Evolutionary conservation across 2,329 filamentous ascomycete genomes (phyloP), one percentile per base, ranked within the genome.

Genomic region (Fusarium agapanthi): DNA sequence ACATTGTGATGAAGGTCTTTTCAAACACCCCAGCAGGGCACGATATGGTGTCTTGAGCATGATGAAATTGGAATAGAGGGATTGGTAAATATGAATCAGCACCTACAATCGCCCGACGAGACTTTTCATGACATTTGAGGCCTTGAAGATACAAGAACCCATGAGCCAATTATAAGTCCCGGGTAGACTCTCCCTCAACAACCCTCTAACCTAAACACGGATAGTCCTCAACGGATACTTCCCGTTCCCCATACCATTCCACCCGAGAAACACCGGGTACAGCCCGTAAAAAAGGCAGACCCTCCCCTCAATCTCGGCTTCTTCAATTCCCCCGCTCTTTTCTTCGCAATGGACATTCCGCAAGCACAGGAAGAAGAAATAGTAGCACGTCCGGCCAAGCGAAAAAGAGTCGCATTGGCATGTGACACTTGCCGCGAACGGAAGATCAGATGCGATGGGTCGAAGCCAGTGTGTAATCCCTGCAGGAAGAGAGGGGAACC

Each of bases 361-460:
- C 15, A 35, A 26, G 6, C 9, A 18, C 40, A 28, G 5, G 30
- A 45, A 2, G 38, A 34, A 6, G 35, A 24, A 15, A 40, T 5
- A 12, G 22, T 15, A 70, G 59, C 67, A 1, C 62, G 62, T 2
- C 41, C 62, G 0, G 6, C 50, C 1, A 66, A 66, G 2, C 51
- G 64, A 3, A 66, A 59, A 16, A 38, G 61, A 9, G 64, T 66
- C 8, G 64, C 64, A 11, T 59, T 66, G 43, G 64, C 64, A 15
- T 66, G 64, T 8, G 64, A 66, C 5, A 51, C 20, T 6, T 66
- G 64, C 22, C 61, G 64, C 5, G 64, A 66, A 2, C 61, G 64
- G 6, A 66, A 66, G 5, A 40, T 66, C 44, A 65, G 59, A 3
- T 66, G 64, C 16, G 64, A 66, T 16, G 61, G 64, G 7, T 44